Conservation (phyloP, 495 filamentous ascomycete genomes). For the Emericellopsis terricola region DNA sequence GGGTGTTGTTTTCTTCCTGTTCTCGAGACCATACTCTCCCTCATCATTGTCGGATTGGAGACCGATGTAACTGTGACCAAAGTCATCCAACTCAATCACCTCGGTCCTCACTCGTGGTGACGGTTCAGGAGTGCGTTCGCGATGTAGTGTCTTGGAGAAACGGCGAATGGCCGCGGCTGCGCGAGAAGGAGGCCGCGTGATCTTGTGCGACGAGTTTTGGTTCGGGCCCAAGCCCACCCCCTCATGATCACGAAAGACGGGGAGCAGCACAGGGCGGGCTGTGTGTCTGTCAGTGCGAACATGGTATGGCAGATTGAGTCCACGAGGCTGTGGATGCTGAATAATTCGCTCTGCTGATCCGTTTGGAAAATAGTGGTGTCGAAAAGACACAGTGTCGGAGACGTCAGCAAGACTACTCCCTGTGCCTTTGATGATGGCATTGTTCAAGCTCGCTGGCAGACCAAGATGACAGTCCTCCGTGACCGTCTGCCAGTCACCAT, state of each 20-base stretch:
- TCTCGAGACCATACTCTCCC: too few species aligned
- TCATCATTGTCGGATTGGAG: neutral
- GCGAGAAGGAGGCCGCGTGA: neutral
- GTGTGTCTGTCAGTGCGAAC: neutral
- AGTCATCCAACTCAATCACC: neutral
- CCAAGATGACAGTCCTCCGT: neutral
- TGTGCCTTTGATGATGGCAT: neutral
- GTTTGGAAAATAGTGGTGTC: too few species aligned
- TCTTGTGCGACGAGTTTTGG: neutral
- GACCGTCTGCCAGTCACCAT: slow-evolving; percentile 3
- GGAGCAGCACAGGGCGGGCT: neutral
- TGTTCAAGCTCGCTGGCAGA: neutral
- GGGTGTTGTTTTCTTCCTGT: neutral
- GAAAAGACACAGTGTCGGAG: neutral
- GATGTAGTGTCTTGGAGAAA: neutral
- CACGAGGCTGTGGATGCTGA: neutral
- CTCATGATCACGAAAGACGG: too few species aligned
- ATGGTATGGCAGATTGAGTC: neutral
- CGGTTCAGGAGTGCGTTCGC: too few species aligned
- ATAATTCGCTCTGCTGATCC: neutral
- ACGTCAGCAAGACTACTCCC: slow-evolving; percentile 1
- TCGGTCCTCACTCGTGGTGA: too few species aligned
- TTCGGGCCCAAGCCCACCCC: neutral
- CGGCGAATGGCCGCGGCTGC: neutral
- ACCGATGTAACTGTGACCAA: neutral